Evolutionary conservation across 257 asterid genomes (phyloP).

Genomic region (Penstemon barbatus): DNA sequence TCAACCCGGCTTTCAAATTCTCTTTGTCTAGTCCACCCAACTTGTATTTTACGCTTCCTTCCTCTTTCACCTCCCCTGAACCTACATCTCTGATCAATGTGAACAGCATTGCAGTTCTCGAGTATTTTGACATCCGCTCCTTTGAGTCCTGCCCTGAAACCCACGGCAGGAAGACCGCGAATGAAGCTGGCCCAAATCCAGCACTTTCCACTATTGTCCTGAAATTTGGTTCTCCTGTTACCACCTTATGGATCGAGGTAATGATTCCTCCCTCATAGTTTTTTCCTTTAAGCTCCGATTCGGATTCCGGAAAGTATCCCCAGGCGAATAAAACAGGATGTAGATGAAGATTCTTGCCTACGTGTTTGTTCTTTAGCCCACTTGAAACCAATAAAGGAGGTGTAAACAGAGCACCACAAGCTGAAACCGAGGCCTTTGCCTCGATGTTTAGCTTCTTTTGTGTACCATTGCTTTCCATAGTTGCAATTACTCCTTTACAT

Average conservation of each 20-base stretch:
- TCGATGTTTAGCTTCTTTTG: slow-evolving; percentile 51
- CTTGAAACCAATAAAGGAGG: slow-evolving; percentile 75
- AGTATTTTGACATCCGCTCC: slow-evolving; percentile 58
- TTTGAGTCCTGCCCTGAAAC: slow-evolving; percentile 55
- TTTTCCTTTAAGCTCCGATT: slow-evolving; percentile 49
- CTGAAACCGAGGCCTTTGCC: slow-evolving; percentile 60
- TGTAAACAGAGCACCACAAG: slow-evolving; percentile 72
- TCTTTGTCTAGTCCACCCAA: slow-evolving; percentile 49
- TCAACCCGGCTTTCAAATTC: slow-evolving; percentile 62
- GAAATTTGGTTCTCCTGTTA: slow-evolving; percentile 39
- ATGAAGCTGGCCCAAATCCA: slow-evolving; percentile 65
- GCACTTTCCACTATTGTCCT: slow-evolving; percentile 65
- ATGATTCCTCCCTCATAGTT: slow-evolving; percentile 79
- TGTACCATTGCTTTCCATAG: slow-evolving; percentile 24
- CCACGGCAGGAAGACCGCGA: slow-evolving; percentile 68
- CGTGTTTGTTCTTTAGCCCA: slow-evolving; percentile 72
- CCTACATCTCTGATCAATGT: slow-evolving; percentile 68
- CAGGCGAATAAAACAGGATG: slow-evolving; percentile 74
- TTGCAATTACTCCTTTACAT: slow-evolving; percentile 72
- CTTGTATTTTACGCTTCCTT: slow-evolving; percentile 45
- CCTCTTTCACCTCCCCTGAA: slow-evolving; percentile 60
- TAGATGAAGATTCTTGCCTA: slow-evolving; percentile 84
- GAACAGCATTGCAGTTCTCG: slow-evolving; percentile 64
- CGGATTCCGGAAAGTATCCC: slow-evolving; percentile 83
- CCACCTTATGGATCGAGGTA: slow-evolving; percentile 69